Conservation (phyloP, 2,329 filamentous ascomycete genomes). For the Neocatenulostroma microsporum region DNA sequence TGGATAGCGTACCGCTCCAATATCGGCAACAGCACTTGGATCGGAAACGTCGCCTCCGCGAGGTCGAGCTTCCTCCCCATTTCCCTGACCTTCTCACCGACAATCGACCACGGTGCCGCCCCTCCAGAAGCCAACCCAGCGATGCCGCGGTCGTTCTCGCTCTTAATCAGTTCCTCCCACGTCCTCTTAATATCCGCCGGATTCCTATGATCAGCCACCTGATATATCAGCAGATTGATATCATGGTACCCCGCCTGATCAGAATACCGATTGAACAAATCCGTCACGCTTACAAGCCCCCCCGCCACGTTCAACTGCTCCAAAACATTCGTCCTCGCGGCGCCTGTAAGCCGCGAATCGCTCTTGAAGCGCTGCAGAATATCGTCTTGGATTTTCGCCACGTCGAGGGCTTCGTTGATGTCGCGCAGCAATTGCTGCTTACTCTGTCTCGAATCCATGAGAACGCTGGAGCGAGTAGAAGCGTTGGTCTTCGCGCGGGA, state of each 20-base stretch:
- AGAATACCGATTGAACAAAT: slow-evolving; percentile 90
- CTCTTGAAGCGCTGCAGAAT: slow-evolving; percentile 67
- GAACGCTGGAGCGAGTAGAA: slow-evolving; percentile 62
- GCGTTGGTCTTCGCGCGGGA: slow-evolving; percentile 88
- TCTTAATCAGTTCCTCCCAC: slow-evolving; percentile 74
- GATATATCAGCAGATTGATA: slow-evolving; percentile 85
- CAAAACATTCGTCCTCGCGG: slow-evolving; percentile 55
- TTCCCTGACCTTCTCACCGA: slow-evolving; percentile 53
- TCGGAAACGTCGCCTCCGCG: slow-evolving; percentile 27
- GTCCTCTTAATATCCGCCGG: slow-evolving; percentile 73
- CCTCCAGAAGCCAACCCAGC: slow-evolving; percentile 27
- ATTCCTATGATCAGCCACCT: slow-evolving; percentile 84
- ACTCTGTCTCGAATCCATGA: slow-evolving; percentile 50
- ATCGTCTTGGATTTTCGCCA: slow-evolving; percentile 93
- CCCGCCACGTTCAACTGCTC: slow-evolving; percentile 55
- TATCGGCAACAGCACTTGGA: slow-evolving; percentile 44
- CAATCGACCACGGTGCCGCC: slow-evolving; percentile 59
- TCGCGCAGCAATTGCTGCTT: slow-evolving; percentile 80
- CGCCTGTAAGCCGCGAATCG: slow-evolving; percentile 60
- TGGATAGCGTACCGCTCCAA: slow-evolving; percentile 48
- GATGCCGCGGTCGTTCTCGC: slow-evolving; percentile 48
- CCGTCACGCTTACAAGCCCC: slow-evolving; percentile 66
- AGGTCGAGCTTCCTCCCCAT: slow-evolving; percentile 46
- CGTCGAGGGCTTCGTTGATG: slow-evolving; percentile 77
- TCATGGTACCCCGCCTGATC: slow-evolving; percentile 91